Base-by-base conservation (phyloP, 768 basidiomycete species). In the Mrakia hoshinonis region DNA sequence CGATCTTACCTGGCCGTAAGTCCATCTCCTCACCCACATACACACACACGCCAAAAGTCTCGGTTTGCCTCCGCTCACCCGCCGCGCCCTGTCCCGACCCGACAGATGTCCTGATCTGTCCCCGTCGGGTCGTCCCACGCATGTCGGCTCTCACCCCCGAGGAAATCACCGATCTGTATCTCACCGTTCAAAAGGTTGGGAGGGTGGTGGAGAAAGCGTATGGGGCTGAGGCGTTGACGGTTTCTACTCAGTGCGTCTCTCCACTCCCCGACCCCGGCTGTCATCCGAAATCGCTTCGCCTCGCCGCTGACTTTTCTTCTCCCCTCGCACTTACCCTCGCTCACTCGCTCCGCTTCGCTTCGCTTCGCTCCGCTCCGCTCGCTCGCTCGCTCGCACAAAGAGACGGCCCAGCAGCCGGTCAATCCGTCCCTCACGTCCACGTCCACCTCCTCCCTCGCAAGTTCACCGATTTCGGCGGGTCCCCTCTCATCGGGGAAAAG, bases 371-470 rank as follows among this genome's bases (percentile, higher is more conserved):
- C 62, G 12, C 11, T 62, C 10, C 36, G 39, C 43, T 12, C 22
- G 36, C 52, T 60, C 12, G 38, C 5, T 29, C 29, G 46, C 5
- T n/a, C 63, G 11, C 52, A 18, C 12, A 10, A 18, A 75, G 92
- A 90, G 92, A 97, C 76, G 93, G 94, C 15, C 84, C 83, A 73
- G 90, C 89, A 18, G 90, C 93, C 0, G 93, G 92, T 0, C 88
- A 89, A 79, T 84, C 84, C 6, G 86, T 92, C n/a, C 87, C 91
- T 1, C 96, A 98, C 77, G 91, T 97, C n/a, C 96, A 99, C 80
- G 89, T 96, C 75, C 96, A 99, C 78, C 80, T 98, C 36, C 81
- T 99, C 5, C 96, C 96, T 26, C 86, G 95, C 2, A 87, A 87
- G 76, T 81, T 83, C 39, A 82, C 76, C 34, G 81, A 82, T 64